phyloP scores from a whole-genome alignment of 768 basidiomycete genomes.

The Rhizopogon salebrosus region DNA sequence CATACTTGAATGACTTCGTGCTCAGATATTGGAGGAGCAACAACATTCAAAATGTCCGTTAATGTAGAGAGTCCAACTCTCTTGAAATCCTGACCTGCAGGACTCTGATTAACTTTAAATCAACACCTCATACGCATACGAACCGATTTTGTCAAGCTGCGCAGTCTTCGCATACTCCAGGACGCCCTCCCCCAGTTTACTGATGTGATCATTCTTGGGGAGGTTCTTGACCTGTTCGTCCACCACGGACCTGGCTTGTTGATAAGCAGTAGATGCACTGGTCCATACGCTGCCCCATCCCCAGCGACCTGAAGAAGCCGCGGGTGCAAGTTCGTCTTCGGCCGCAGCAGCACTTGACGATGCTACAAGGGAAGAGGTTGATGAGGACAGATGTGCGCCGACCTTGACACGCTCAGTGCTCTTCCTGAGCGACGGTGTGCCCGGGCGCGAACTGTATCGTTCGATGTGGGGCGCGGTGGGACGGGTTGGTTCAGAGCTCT shows the following conservation, averaged over 20 bases:
- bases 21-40: slow-evolving; percentile 96
- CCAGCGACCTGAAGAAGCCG: slow-evolving; percentile 40
- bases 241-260: slow-evolving; percentile 82
- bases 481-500: slow-evolving; percentile 74
- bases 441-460: slow-evolving; percentile 55
- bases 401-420: slow-evolving; percentile 73
- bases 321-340: slow-evolving; percentile 13
- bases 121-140: slow-evolving; percentile 14
- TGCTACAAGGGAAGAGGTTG: slow-evolving; percentile 36
- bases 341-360: slow-evolving; percentile 24
- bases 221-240: slow-evolving; percentile 92
- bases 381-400: slow-evolving; percentile 40
- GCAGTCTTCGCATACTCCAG: slow-evolving; percentile 84
- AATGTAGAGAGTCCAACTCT: slow-evolving; percentile 84
- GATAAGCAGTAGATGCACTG: slow-evolving; percentile 77
- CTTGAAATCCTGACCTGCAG: slow-evolving; percentile 82
- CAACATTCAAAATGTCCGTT: slow-evolving; percentile 89
- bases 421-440: slow-evolving; percentile 69
- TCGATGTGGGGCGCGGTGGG: slow-evolving; percentile 49
- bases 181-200: slow-evolving; percentile 84
- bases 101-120: slow-evolving; percentile 3
- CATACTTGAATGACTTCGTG: slow-evolving; percentile 97
- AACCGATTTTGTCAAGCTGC: slow-evolving; percentile 88
- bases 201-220: slow-evolving; percentile 80
- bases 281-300: slow-evolving; percentile 92